These are phyloP conservation scores for Hamamelis virginiana DNA, from an alignment of 164 flowering plant genomes.

Conservation along the genomic window DNA sequence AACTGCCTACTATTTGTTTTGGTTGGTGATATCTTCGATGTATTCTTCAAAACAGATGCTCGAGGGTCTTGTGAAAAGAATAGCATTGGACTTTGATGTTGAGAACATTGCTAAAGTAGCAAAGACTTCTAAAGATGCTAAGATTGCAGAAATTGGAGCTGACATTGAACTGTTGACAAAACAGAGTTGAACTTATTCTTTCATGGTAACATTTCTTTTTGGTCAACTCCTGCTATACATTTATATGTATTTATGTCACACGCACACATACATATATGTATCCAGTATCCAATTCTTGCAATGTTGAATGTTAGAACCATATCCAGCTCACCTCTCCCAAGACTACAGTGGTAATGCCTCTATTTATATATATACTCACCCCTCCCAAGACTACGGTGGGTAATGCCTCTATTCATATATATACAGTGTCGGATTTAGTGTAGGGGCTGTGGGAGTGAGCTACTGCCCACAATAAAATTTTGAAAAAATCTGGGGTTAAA, in stretches of 20 bases:
- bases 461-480: too few relatives aligned
- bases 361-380: too few relatives aligned
- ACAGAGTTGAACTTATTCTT: constrained; percentile 24
- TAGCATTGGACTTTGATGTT: constrained; percentile 89
- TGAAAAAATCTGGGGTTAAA: too few relatives aligned
- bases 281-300: too few relatives aligned
- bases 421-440: too few relatives aligned
- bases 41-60: constrained; percentile 62
- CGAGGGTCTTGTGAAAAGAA: constrained; percentile 67
- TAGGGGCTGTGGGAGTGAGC: too few relatives aligned
- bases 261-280: too few relatives aligned
- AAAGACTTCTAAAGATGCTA: constrained; percentile 71
- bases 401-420: too few relatives aligned
- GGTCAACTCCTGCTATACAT: background rate
- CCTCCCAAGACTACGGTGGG: too few relatives aligned
- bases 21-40: background rate
- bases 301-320: too few relatives aligned
- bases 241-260: background rate
- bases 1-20: background rate
- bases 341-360: too few relatives aligned
- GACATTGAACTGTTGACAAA: constrained; percentile 65
- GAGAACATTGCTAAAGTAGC: constrained; percentile 66
- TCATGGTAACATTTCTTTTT: constrained; percentile 4
- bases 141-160: constrained; percentile 82
- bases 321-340: too few relatives aligned